Conservation (phyloP, 163 green algal species). For the Scenedesmus sp. region DNA sequence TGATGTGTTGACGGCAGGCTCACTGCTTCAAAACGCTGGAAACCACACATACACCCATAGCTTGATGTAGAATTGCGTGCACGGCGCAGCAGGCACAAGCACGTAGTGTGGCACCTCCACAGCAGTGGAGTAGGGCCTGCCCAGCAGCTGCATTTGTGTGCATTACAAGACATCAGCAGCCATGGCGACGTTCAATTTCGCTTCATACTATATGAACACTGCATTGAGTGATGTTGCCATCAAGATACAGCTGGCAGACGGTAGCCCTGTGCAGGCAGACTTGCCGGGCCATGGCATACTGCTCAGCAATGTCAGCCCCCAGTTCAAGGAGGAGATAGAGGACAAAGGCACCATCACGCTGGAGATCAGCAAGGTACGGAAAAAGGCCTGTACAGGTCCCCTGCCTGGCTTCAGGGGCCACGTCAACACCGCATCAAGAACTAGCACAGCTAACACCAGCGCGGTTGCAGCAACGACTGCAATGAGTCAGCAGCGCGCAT, state of each 20-base stretch:
- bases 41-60: neutral
- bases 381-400: neutral
- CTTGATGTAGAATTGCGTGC: neutral
- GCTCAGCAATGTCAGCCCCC: conserved; percentile 3
- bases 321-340: conserved; percentile 38
- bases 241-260: neutral
- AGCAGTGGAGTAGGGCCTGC: neutral
- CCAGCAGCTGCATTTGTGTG: neutral
- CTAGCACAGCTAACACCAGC: neutral
- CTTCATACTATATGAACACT: conserved; percentile 21
- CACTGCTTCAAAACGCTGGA: neutral
- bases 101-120: neutral
- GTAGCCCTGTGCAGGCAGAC: neutral
- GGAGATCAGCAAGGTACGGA: neutral
- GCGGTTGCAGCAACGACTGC: neutral
- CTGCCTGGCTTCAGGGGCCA: neutral
- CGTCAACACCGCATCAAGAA: neutral
- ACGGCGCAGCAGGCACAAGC: neutral
- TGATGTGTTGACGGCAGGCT: neutral
- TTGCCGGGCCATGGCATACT: conserved; percentile 42
- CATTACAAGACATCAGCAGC: neutral
- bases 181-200: conserved; percentile 36
- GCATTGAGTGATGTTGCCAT: neutral
- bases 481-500: neutral
- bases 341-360: neutral